Evolutionary conservation across 208 protist species (phyloP).

Genomic region (Leishmania braziliensis): DNA sequence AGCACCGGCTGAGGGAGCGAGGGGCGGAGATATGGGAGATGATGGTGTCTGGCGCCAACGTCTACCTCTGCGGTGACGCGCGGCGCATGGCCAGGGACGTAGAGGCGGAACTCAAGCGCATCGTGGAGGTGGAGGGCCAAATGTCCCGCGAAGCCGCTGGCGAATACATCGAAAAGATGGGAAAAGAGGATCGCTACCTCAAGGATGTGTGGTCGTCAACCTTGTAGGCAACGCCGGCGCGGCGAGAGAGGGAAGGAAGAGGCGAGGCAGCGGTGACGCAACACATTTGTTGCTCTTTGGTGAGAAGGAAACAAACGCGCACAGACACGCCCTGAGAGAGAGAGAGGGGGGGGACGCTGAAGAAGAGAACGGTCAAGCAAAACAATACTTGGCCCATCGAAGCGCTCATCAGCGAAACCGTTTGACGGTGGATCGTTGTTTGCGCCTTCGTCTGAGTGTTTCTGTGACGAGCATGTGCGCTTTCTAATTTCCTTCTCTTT

Average conservation of each 20-base stretch:
- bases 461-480: neutral
- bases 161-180: conserved; percentile 59
- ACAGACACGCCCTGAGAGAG: neutral
- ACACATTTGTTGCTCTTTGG: neutral
- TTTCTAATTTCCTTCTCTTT: neutral
- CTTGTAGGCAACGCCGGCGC: conserved; percentile 24
- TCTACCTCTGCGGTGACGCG: conserved; percentile 94
- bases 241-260: neutral
- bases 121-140: conserved; percentile 53
- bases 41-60: conserved; percentile 64
- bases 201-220: conserved; percentile 88
- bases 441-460: neutral
- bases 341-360: no score
- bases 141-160: conserved; percentile 51
- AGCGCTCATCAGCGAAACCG: neutral
- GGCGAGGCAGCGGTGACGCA: neutral
- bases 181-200: conserved; percentile 68
- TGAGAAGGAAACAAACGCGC: neutral
- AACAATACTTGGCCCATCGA: no score
- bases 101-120: conserved; percentile 57
- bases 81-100: conserved; percentile 93
- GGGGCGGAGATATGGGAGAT: conserved; percentile 74
- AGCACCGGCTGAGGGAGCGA: conserved; percentile 80
- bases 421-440: neutral
- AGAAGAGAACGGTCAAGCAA: neutral